These are phyloP conservation scores for Clonostachys byssicola DNA, from an alignment of 2,329 filamentous ascomycete species.

Conservation along the genomic window DNA sequence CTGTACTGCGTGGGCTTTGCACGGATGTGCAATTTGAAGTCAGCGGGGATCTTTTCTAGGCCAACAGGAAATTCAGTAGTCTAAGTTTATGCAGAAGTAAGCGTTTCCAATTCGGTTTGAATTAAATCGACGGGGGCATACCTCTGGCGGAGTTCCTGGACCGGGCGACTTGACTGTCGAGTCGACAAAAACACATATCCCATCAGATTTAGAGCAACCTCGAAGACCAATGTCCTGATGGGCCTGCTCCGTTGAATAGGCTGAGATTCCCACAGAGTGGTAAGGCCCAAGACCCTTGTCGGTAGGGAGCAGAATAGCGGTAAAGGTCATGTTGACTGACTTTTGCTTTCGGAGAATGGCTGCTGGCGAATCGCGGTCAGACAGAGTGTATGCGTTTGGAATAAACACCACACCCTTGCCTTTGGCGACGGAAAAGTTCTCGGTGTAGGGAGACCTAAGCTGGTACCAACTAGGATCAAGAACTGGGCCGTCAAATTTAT, in stretches of 20 bases:
- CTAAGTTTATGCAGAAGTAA: neutral
- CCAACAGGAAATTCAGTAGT: neutral
- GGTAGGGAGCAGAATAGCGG: slow-evolving; percentile 10
- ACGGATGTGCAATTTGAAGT: slow-evolving; percentile 11
- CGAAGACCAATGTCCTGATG: slow-evolving; percentile 18
- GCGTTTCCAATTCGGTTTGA: neutral
- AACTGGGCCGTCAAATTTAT: neutral
- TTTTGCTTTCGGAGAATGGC: slow-evolving; percentile 19
- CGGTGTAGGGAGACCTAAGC: slow-evolving; percentile 6
- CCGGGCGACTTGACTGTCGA: neutral
- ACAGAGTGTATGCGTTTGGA: slow-evolving; percentile 17
- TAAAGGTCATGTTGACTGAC: slow-evolving; percentile 21
- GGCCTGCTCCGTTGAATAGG: slow-evolving; percentile 15
- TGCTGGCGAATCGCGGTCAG: slow-evolving; percentile 17
- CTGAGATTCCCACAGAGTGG: slow-evolving; percentile 16
- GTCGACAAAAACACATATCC: slow-evolving; percentile 8
- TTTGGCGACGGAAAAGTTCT: neutral
- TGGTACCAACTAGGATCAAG: neutral
- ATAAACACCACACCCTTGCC: slow-evolving; percentile 15
- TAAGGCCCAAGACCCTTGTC: slow-evolving; percentile 8
- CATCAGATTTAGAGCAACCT: slow-evolving; percentile 12
- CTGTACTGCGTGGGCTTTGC: slow-evolving; percentile 10
- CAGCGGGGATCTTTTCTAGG: slow-evolving; percentile 2
- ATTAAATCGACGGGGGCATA: neutral
- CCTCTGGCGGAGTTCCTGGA: neutral